Percentiles rank a stretch among this genome's conserved stretches.
Evolutionary conservation across 129 eudicot genomes (phyloP).

Genomic region (Flaveria ramosissima): DNA sequence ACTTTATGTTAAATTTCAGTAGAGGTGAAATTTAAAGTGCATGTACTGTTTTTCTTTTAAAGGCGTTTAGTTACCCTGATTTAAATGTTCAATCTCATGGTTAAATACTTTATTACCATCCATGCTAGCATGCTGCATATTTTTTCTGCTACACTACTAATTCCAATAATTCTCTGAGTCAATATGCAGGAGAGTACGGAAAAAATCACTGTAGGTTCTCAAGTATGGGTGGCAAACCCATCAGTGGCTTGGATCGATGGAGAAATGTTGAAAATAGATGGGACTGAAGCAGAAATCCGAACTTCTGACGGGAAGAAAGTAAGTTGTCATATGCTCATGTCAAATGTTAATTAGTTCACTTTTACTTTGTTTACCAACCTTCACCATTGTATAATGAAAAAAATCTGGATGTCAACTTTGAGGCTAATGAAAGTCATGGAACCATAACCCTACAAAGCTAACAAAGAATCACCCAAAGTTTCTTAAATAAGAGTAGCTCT

Average conservation of each 20-base stretch:
- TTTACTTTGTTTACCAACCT: constrained; percentile 12
- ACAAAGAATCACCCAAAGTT: neutral
- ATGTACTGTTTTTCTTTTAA: neutral
- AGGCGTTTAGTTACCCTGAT: neutral
- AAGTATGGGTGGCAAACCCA: constrained; percentile 89
- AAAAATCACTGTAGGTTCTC: constrained; percentile 77
- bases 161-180: neutral
- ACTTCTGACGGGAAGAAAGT: constrained; percentile 69
- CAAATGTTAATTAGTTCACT: neutral
- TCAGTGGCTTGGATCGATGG: constrained; percentile 88
- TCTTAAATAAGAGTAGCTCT: constrained; percentile 8
- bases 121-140: neutral
- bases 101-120: too few relatives aligned
- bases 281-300: constrained; percentile 68
- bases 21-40: neutral
- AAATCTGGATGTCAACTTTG: constrained; percentile 8
- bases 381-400: constrained; percentile 13
- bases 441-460: neutral
- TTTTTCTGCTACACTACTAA: too few relatives aligned
- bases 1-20: neutral
- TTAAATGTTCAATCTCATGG: too few relatives aligned
- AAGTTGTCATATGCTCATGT: constrained; percentile 22
- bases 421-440: neutral
- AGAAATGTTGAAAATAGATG: constrained; percentile 70
- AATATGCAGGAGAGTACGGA: constrained; percentile 63